A percentile compares a stretch with the other conserved stretches of the same genome.
These are phyloP conservation scores for Arabidopsis arenosa DNA, from an alignment of 345 rosid genomes.

Conservation along the genomic window DNA sequence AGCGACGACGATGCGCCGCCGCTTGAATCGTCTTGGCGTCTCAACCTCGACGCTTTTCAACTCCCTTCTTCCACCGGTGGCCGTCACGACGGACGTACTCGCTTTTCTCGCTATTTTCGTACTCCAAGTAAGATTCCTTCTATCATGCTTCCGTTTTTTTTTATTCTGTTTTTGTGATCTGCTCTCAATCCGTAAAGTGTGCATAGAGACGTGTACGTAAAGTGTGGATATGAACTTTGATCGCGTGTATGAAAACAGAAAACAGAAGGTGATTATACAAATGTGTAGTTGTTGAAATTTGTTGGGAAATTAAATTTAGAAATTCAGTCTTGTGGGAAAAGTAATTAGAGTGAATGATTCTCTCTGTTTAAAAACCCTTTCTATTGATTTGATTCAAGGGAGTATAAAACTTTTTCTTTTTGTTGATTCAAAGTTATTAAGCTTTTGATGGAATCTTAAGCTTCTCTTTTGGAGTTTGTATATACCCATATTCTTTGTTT, in stretches of 20 bases:
- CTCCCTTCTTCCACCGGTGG: slow-evolving; percentile 41
- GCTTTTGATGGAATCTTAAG: slow-evolving; percentile 37
- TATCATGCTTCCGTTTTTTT: neutral
- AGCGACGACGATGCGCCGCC: slow-evolving; percentile 29
- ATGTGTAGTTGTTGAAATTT: too few relatives aligned
- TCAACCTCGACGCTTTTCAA: slow-evolving; percentile 54
- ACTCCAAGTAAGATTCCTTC: slow-evolving; percentile 46
- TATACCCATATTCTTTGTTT: slow-evolving; percentile 30
- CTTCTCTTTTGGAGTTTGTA: slow-evolving; percentile 13
- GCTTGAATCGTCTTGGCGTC: slow-evolving; percentile 54
- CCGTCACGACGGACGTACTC: slow-evolving; percentile 35
- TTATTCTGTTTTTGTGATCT: neutral
- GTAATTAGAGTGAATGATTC: neutral
- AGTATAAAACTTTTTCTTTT: neutral
- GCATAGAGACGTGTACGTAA: neutral
- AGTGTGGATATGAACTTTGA: too few relatives aligned
- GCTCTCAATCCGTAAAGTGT: neutral
- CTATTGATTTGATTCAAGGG: slow-evolving; percentile 29
- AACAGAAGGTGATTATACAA: too few relatives aligned
- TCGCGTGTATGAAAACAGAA: too few relatives aligned
- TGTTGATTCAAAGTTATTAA: slow-evolving; percentile 36
- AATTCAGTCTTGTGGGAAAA: neutral
- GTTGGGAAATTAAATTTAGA: too few relatives aligned
- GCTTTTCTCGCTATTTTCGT: slow-evolving; percentile 37
- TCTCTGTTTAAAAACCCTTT: neutral